A percentile compares a stretch with the other conserved stretches of the same genome.
Evolutionary conservation across 257 asterid genomes (phyloP).

Genomic region (Solanum pennellii): DNA sequence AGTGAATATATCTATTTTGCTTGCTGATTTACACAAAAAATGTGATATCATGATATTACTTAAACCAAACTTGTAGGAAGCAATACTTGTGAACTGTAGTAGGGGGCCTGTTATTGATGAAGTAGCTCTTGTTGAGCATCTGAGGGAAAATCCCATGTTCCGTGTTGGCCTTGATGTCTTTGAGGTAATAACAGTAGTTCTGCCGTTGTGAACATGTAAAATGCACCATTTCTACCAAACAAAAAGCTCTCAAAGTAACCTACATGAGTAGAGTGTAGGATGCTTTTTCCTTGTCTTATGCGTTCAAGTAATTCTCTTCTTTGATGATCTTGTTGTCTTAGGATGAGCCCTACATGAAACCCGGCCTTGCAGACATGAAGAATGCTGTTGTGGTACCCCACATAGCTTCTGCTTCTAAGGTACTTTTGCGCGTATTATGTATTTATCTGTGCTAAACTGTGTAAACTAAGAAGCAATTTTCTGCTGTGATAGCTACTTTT

Average conservation of each 20-base stretch:
- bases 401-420: conserved; percentile 98
- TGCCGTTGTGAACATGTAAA: neutral
- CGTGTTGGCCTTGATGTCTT: conserved; percentile 99
- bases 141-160: conserved; percentile 87
- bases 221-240: neutral
- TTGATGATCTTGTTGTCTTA: conserved; percentile 3
- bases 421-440: neutral
- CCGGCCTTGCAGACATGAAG: conserved; percentile 82
- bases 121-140: conserved; percentile 91
- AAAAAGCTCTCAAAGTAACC: neutral
- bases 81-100: conserved; percentile 91
- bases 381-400: conserved; percentile 91
- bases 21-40: neutral
- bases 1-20: neutral
- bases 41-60: neutral
- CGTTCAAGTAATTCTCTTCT: neutral
- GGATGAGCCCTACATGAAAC: conserved; percentile 98
- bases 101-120: conserved; percentile 94
- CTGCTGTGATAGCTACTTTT: neutral
- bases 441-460: neutral
- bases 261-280: neutral
- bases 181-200: conserved; percentile 42
- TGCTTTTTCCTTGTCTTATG: neutral
- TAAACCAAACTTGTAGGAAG: conserved; percentile 37
- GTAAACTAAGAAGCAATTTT: neutral